Conservation (phyloP, 352 stramenopile species). For the Globisporangium camurandrum region DNA sequence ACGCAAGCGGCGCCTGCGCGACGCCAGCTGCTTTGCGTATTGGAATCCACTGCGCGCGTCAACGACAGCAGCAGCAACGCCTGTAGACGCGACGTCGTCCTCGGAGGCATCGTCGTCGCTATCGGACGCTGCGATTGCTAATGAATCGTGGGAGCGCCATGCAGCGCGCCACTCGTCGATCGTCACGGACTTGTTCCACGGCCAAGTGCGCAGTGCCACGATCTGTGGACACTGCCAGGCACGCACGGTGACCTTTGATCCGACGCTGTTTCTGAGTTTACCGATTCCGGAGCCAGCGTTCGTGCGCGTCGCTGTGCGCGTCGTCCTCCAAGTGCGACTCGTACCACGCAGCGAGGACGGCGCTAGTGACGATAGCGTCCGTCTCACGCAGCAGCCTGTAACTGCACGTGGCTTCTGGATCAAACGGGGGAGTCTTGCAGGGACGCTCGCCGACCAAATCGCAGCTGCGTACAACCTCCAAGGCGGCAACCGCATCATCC, state of each 20-base stretch:
- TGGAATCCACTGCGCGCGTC: not conserved
- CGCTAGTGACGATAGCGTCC: conserved; percentile 1
- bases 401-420: conserved; percentile 46
- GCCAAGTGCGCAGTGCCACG: conserved; percentile 93
- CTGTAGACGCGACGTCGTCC: not conserved
- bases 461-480: conserved; percentile 25
- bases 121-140: conserved; percentile 73
- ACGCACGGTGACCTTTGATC: conserved; percentile 95
- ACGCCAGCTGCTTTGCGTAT: conserved; percentile 19
- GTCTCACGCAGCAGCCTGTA: conserved; percentile 9
- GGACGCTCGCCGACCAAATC: conserved; percentile 41
- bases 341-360: not conserved
- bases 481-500: conserved; percentile 47
- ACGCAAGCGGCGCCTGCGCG: not conserved
- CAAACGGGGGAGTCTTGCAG: conserved; percentile 33
- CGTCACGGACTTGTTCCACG: conserved; percentile 94
- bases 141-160: conserved; percentile 90
- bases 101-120: not conserved
- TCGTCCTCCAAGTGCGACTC: conserved; percentile 49
- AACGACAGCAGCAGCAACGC: not conserved
- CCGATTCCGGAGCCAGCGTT: conserved; percentile 86
- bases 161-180: conserved; percentile 91
- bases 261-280: conserved; percentile 93
- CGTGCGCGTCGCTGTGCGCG: conserved; percentile 52
- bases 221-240: conserved; percentile 89